Conservation (phyloP, 208 protist species). For the Entamoeba invadens region DNA sequence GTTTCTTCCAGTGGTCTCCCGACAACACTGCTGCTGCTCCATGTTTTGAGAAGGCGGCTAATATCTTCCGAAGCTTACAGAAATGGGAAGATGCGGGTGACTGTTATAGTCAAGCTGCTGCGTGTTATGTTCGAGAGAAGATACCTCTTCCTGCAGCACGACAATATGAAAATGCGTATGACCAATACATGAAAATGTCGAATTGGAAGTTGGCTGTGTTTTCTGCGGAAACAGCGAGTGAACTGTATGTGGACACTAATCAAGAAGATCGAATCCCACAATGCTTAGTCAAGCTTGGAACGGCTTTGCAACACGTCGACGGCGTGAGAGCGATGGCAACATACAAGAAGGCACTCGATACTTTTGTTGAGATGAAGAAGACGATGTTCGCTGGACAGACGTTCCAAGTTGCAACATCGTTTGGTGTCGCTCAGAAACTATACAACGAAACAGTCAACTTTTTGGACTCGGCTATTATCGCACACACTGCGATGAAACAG, state of each 20-base stretch:
- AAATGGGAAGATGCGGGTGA: neutral
- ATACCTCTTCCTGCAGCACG: neutral
- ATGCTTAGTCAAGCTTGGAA: neutral
- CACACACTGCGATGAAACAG: neutral
- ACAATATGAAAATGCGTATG: neutral
- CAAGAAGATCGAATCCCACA: neutral
- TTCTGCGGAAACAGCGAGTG: neutral
- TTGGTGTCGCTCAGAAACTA: neutral
- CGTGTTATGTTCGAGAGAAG: neutral
- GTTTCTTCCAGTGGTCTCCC: neutral
- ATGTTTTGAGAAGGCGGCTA: neutral
- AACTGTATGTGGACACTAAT: neutral
- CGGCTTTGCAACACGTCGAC: neutral
- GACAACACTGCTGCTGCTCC: neutral
- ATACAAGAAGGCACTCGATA: neutral
- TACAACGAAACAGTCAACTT: neutral
- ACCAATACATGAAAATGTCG: neutral
- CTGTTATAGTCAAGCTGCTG: neutral
- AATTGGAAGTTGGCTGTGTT: neutral
- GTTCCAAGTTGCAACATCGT: neutral
- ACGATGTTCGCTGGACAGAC: neutral
- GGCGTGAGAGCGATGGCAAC: neutral
- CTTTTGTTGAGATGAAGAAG: neutral
- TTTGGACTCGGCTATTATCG: neutral
- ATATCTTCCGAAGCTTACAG: neutral